These are phyloP conservation scores for Coffea eugenioides DNA, from an alignment of 257 asterid genomes.

Conservation along the genomic window DNA sequence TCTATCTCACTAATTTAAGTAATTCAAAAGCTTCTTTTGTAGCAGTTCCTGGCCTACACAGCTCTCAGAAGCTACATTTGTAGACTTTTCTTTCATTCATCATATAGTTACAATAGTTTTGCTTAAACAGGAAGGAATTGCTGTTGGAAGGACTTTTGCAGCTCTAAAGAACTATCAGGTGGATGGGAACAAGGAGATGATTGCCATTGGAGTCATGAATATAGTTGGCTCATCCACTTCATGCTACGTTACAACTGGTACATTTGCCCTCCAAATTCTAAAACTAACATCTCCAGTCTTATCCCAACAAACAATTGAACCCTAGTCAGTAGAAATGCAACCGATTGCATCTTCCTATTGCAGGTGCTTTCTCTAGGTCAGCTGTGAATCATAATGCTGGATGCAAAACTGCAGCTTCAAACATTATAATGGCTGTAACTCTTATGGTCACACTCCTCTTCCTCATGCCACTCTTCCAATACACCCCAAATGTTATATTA, in stretches of 20 bases:
- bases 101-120: background rate
- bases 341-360: background rate
- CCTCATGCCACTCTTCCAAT: constrained; percentile 87
- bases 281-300: background rate
- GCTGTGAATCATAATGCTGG: constrained; percentile 97
- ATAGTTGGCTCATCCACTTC: constrained; percentile 85
- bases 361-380: constrained; percentile 88
- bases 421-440: constrained; percentile 76
- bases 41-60: background rate
- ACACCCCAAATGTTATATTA: constrained; percentile 79
- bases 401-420: constrained; percentile 76
- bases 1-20: background rate
- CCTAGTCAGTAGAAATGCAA: background rate
- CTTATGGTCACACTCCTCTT: constrained; percentile 86
- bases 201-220: constrained; percentile 86
- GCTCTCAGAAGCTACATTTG: background rate
- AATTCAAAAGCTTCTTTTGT: background rate
- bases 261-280: background rate
- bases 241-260: constrained; percentile 82
- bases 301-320: background rate
- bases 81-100: background rate
- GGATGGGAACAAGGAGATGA: constrained; percentile 94
- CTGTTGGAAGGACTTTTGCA: constrained; percentile 94
- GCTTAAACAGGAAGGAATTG: constrained; percentile 74
- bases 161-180: constrained; percentile 88